phyloP scores from a whole-genome alignment of 192 early-diverging fungal genomes.

The Umbelopsis vinacea region DNA sequence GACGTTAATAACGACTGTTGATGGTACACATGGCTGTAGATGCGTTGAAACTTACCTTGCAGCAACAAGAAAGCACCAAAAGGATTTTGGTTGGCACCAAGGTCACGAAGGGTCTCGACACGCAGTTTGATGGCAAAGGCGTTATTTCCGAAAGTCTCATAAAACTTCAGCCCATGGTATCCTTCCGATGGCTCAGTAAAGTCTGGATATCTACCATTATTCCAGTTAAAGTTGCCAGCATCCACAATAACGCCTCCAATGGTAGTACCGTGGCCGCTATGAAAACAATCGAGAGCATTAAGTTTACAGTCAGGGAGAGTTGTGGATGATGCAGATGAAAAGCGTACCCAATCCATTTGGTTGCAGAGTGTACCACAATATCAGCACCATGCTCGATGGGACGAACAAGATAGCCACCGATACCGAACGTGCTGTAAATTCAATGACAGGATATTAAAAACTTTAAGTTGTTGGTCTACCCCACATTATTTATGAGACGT shows the following conservation, averaged over 20 bases:
- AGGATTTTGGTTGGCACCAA: constrained; percentile 85
- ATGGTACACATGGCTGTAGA: neutral
- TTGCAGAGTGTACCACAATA: constrained; percentile 92
- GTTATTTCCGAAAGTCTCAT: constrained; percentile 84
- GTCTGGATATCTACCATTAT: constrained; percentile 84
- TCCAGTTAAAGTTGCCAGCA: constrained; percentile 86
- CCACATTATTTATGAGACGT: neutral
- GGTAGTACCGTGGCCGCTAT: constrained; percentile 81
- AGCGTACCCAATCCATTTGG: constrained; percentile 82
- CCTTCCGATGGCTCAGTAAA: constrained; percentile 85
- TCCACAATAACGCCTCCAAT: constrained; percentile 92
- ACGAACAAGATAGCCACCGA: constrained; percentile 80
- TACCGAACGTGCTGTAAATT: constrained; percentile 78
- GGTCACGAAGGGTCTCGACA: constrained; percentile 83
- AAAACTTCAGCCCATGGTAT: constrained; percentile 89
- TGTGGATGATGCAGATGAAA: no score
- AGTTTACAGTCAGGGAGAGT: neutral
- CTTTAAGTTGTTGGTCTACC: neutral
- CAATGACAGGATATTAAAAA: neutral
- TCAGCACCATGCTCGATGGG: constrained; percentile 96
- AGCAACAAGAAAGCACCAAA: constrained; percentile 88
- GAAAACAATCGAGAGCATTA: constrained; percentile 40
- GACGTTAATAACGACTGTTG: neutral
- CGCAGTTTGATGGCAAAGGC: constrained; percentile 80
- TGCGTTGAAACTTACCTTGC: constrained; percentile 52